Evolutionary conservation across 2,329 filamentous ascomycete genomes (phyloP), one percentile per base, ranked within the genome.

Genomic region (Pseudogymnoascus sp.): DNA sequence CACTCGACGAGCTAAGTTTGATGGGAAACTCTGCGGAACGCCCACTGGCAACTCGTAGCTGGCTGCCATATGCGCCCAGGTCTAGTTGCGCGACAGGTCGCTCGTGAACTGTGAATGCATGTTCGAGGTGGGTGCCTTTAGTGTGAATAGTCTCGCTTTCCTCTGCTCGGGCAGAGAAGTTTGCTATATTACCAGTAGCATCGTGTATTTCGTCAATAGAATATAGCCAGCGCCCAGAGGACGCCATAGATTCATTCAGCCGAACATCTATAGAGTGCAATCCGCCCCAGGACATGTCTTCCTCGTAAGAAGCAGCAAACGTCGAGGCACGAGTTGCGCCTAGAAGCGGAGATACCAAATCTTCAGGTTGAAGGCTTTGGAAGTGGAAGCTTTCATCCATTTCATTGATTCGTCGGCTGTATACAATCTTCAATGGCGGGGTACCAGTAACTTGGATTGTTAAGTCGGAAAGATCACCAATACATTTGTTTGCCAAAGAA

Each of bases 171-270:
- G 79, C 76, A 2, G 82, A 78, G 71, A 96, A 99, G 66, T 86
- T 89, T 63, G 92, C 87, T 38, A 88, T 77, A 69, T 99, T 99
- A 55, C 92, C 92, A 67, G 92, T 89, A 2, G 86, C 93, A 77
- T 99, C 94, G 64, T 91, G 86, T 7, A 99, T 91, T 73, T 97
- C 91, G 68, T 97, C 91, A 61, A 99, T 86, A 1, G 89, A 87
- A 72, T 97, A 99, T 64, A 89, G 81, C 92, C 93, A 97, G 60
- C 86, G 82, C 13, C 93, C 94, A 60, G 88, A 83, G 5, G 81
- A 81, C 58, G 84, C 85, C 77, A 99, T 85, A 4, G 92, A 92
- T 74, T 99, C 95, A 71, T 96, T 97, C 62, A 99, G 78, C 4
- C 91, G 86, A 17, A 99, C 91, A 8, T 82, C 82, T 36, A 99